Conservation (phyloP, 164 flowering plant species). For the Chloranthus sessilifolius region DNA sequence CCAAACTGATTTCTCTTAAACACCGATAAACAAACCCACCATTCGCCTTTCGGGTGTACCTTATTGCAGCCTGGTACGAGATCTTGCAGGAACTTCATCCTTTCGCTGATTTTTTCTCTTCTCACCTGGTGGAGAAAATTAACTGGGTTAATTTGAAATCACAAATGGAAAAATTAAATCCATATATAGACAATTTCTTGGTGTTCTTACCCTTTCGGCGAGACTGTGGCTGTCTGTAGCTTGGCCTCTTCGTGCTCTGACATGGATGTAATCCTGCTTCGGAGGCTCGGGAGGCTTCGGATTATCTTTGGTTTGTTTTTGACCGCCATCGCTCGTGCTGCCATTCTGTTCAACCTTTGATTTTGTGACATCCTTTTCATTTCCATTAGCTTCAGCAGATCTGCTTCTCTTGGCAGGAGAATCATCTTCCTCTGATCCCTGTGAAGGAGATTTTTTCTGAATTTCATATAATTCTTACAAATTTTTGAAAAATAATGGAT, state of each 20-base stretch:
- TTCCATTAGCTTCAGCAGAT: constrained; percentile 25
- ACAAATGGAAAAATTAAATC: background rate
- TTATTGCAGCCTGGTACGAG: constrained; percentile 97
- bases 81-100: constrained; percentile 95
- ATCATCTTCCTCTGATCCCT: constrained; percentile 40
- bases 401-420: constrained; percentile 50
- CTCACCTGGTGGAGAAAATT: constrained; percentile 45
- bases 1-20: too few species aligned
- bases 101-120: constrained; percentile 89
- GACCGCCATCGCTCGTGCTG: constrained; percentile 18
- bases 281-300: constrained; percentile 70
- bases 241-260: constrained; percentile 96
- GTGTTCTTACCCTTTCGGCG: constrained; percentile 77
- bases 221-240: constrained; percentile 99
- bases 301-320: constrained; percentile 28
- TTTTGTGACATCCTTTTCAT: constrained; percentile 21
- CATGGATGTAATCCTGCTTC: constrained; percentile 87
- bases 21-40: too few species aligned
- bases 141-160: background rate
- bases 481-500: too few species aligned
- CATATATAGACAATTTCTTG: too few species aligned
- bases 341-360: constrained; percentile 28
- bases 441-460: constrained; percentile 9
- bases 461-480: too few species aligned
- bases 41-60: too few species aligned